These are phyloP conservation scores for Aspergillus sp. DNA, from an alignment of 2,329 filamentous ascomycete species.

Conservation along the genomic window DNA sequence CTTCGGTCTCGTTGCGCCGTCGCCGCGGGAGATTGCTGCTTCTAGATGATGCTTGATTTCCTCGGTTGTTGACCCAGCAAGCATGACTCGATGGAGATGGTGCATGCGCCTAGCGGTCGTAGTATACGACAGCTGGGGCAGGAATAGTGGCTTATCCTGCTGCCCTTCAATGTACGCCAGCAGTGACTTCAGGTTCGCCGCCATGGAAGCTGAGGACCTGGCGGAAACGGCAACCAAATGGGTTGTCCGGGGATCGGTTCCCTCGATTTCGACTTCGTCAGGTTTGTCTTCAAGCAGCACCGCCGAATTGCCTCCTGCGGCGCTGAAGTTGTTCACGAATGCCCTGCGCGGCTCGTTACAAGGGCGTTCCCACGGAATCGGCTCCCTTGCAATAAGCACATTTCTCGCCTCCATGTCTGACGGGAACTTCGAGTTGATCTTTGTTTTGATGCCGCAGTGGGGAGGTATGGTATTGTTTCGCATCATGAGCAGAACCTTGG, in stretches of 20 bases:
- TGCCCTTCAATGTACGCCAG: conserved; percentile 21
- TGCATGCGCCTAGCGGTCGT: conserved; percentile 59
- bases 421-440: conserved; percentile 33
- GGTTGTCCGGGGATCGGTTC: conserved; percentile 53
- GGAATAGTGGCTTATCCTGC: conserved; percentile 6
- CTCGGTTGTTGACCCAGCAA: conserved; percentile 20
- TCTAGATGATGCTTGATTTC: neutral
- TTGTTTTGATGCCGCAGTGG: conserved; percentile 58
- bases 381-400: conserved; percentile 43
- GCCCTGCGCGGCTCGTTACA: conserved; percentile 26
- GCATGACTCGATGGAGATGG: conserved; percentile 33
- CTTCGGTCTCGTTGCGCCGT: conserved; percentile 37
- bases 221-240: conserved; percentile 61
- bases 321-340: conserved; percentile 67
- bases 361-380: neutral
- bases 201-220: conserved; percentile 39
- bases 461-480: conserved; percentile 32
- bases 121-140: conserved; percentile 60
- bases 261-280: conserved; percentile 37
- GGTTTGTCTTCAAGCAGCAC: conserved; percentile 62
- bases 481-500: conserved; percentile 42
- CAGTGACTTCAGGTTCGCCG: conserved; percentile 58
- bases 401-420: conserved; percentile 27
- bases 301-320: conserved; percentile 70
- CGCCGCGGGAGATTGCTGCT: neutral